Conservation (phyloP, 352 stramenopile genomes). For the Phytophthora pisi region DNA sequence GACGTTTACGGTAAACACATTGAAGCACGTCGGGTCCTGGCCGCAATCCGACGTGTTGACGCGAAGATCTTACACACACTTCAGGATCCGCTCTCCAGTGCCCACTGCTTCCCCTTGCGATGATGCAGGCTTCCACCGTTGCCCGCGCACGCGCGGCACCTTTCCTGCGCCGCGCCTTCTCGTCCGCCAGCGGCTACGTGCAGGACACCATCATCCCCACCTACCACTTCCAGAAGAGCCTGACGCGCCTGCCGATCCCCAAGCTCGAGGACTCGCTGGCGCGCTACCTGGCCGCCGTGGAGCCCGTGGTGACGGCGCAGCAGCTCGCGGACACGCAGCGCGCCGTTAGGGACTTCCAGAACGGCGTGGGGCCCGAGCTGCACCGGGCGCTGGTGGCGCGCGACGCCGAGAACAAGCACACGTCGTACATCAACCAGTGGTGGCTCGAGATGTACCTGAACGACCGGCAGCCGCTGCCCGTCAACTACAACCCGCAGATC, state of each 20-base stretch:
- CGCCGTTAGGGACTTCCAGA: constrained; percentile 65
- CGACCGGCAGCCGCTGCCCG: constrained; percentile 83
- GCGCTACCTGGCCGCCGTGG: constrained; percentile 78
- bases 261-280: constrained; percentile 86
- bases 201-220: constrained; percentile 89
- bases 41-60: constrained; percentile 7
- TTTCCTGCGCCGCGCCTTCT: constrained; percentile 33
- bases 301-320: constrained; percentile 66
- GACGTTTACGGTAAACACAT: background rate
- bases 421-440: constrained; percentile 93
- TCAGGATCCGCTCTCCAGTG: constrained; percentile 8
- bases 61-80: constrained; percentile 14
- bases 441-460: constrained; percentile 94
- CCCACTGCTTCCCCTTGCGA: background rate
- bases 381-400: constrained; percentile 77
- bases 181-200: constrained; percentile 55
- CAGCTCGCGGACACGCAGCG: constrained; percentile 63
- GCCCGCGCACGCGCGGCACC: background rate
- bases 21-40: constrained; percentile 12
- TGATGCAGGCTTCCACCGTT: constrained; percentile 9
- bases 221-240: constrained; percentile 88
- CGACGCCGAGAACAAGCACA: constrained; percentile 84
- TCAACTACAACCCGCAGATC: constrained; percentile 94
- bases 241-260: constrained; percentile 85
- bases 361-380: constrained; percentile 62